Percentiles rank a stretch among this genome's conserved stretches.
Evolutionary conservation across 345 rosid species (phyloP).

Genomic region (Crucihimalaya himalaica): DNA sequence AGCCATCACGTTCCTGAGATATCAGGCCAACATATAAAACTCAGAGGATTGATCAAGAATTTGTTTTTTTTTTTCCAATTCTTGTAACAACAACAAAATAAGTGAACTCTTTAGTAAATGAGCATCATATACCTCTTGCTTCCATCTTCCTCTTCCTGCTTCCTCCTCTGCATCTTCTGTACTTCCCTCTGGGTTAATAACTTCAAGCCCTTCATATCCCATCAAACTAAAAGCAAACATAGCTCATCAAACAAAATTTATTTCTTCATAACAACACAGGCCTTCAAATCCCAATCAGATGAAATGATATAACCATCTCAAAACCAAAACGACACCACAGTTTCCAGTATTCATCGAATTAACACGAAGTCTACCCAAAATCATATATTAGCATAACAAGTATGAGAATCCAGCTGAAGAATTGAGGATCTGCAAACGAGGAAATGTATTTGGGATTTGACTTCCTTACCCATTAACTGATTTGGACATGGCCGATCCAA

Average conservation of each 20-base stretch:
- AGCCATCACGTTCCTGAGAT: conserved; percentile 32
- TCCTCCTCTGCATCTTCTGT: conserved; percentile 94
- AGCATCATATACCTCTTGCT: conserved; percentile 58
- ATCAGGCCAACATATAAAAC: neutral
- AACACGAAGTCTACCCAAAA: neutral
- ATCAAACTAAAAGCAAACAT: conserved; percentile 49
- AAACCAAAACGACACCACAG: neutral
- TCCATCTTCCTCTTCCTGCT: conserved; percentile 89
- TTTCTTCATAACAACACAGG: neutral
- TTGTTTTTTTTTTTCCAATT: neutral
- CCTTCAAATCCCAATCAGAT: neutral
- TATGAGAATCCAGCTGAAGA: neutral
- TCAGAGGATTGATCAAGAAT: neutral
- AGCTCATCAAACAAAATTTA: neutral
- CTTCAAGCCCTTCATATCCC: conserved; percentile 88
- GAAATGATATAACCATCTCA: neutral
- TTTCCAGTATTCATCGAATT: neutral
- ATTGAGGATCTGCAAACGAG: neutral
- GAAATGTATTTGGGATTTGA: neutral
- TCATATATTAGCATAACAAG: neutral
- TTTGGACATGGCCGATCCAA: conserved; percentile 71
- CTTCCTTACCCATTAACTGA: conserved; percentile 74
- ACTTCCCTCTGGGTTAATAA: conserved; percentile 87
- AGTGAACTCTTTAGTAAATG: neutral
- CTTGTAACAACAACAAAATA: neutral